Evolutionary conservation across 129 eudicot genomes (phyloP).

Genomic region (Rutidosis leptorrhynchoides): DNA sequence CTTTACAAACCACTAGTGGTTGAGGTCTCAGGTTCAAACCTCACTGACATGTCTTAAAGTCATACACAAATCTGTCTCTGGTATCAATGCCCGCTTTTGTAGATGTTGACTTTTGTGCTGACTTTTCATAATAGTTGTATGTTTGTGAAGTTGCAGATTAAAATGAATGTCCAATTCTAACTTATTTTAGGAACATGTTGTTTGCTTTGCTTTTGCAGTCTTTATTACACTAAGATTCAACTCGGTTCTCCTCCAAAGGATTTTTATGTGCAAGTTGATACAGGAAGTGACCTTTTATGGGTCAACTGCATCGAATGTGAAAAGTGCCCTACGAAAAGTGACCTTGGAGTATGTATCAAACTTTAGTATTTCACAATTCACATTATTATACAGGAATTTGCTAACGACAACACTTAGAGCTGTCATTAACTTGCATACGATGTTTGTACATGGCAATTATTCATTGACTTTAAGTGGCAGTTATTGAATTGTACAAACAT

Average conservation of each 20-base stretch:
- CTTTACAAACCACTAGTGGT: too few species aligned
- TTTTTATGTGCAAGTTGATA: slow-evolving; percentile 83
- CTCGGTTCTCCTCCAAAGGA: slow-evolving; percentile 78
- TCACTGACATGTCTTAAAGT: background rate
- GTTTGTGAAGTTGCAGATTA: background rate
- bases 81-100: background rate
- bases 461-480: too few species aligned
- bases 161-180: background rate
- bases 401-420: too few species aligned
- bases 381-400: too few species aligned
- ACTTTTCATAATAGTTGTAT: background rate
- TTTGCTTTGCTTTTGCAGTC: slow-evolving; percentile 46
- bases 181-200: background rate
- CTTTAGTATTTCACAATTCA: too few species aligned
- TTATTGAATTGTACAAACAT: too few species aligned
- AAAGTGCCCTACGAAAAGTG: slow-evolving; percentile 64
- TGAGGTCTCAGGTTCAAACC: too few species aligned
- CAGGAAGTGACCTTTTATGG: slow-evolving; percentile 94
- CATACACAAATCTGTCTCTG: background rate
- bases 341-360: slow-evolving; percentile 60
- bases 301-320: slow-evolving; percentile 78
- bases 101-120: background rate
- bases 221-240: slow-evolving; percentile 66
- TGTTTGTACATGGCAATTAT: too few species aligned
- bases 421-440: too few species aligned